Conservation (phyloP, 176 grass and related monocot species). For the Rhynchospora pubera region DNA sequence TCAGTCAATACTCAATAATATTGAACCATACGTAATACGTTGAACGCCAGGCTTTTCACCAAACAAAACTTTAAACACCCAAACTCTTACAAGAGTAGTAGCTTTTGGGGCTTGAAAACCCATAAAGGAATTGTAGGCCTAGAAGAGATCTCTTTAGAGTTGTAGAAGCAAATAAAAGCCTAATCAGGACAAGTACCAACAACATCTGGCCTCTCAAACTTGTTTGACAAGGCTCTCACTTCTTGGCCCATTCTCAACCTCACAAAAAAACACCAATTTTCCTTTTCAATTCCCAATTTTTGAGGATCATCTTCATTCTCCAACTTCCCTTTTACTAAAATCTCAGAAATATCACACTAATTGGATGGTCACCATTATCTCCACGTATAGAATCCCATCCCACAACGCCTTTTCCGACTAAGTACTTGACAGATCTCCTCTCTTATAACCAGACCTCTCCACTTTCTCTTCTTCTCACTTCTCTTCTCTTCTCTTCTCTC, state of each 20-base stretch:
- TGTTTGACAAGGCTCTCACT: slow-evolving; percentile 2
- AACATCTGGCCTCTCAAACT: not conserved
- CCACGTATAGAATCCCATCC: slow-evolving; percentile 42
- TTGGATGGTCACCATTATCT: slow-evolving; percentile 24
- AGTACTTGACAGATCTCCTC: not conserved
- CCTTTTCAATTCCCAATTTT: slow-evolving; percentile 12
- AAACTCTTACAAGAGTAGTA: not conserved
- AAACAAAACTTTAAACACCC: not conserved
- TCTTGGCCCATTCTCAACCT: slow-evolving; percentile 23
- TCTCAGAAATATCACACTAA: slow-evolving; percentile 22
- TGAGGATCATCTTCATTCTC: not conserved
- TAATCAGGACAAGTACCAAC: not conserved
- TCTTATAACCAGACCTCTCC: not conserved
- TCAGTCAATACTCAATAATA: no score
- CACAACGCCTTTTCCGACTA: not conserved
- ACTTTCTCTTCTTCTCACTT: not conserved
- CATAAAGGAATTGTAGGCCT: not conserved
- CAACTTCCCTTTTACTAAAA: not conserved
- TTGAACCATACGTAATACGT: no score
- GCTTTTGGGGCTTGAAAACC: not conserved
- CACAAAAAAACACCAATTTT: not conserved
- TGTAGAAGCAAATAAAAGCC: not conserved
- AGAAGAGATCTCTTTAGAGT: not conserved
- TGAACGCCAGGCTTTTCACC: not conserved
- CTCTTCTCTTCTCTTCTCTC: not conserved